Evolutionary conservation across 2,329 filamentous ascomycete genomes (phyloP), one percentile per base, ranked within the genome.

Genomic region (Xylaria sp.): DNA sequence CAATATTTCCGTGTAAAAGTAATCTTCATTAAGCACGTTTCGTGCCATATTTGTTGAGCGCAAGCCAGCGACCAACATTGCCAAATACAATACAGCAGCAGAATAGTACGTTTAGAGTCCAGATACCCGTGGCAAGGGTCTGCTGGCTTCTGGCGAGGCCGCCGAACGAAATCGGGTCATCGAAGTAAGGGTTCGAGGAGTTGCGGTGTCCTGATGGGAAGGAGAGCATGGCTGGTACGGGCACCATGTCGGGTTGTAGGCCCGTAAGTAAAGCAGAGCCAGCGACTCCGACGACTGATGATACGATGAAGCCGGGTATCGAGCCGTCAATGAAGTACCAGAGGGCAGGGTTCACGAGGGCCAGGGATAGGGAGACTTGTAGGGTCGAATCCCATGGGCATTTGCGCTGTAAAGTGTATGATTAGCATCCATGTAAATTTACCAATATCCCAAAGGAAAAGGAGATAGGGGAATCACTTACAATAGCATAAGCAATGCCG

Each of bases 271-370:
- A 74, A 11, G 83, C 82, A 8, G 92, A 92, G 6, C 93, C 91
- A 0, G 83, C 76, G 30, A 93, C 71, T 1, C 91, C 89, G 9
- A 96, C 87, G 1, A 84, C 77, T 11, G 87, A 80, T 0, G 91
- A 92, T 58, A 97, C 82, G 39, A 94, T 77, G 66, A 97, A 89
- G 3, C 94, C 94, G 0, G 92, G 83, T 66, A 86, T 87, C 52
- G 91, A 94, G 54, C 93, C 90, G 75, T 99, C 94, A 70, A 99
- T 89, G 23, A 97, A 80, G 75, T 96, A 99, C 94, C 94, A 99
- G 16, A 99, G 79, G 8, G 94, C 89, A 1, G 94, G 93, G 72
- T 97, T 97, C 18, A 89, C 91, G 61, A 97, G 84, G 19, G 92
- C 90, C 53, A 99, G 85, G 0, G 92, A 94, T 30, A 95, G 75